phyloP scores from a whole-genome alignment of 805 yeast species.

The Metschnikowia corniflorae region DNA sequence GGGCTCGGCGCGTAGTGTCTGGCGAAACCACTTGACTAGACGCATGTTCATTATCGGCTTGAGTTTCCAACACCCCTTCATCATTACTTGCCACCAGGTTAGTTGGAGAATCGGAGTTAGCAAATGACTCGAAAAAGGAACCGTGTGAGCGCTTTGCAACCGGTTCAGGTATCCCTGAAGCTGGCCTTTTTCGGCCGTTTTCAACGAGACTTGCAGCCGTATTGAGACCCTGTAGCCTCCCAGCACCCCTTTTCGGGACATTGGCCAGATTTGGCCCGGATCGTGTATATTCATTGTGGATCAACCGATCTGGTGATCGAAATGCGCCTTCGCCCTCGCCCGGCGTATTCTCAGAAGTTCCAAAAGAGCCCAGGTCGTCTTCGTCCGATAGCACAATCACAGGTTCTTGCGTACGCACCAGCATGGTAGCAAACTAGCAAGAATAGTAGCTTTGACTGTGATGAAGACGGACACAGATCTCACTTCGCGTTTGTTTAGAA shows the following conservation, averaged over 20 bases:
- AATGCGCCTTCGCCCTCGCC: background rate
- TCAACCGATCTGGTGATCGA: too few species aligned
- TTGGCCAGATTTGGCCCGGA: too few species aligned
- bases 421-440: too few species aligned
- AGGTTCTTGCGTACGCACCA: constrained; percentile 4
- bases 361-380: constrained; percentile 1
- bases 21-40: background rate
- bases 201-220: background rate
- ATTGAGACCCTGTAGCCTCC: background rate
- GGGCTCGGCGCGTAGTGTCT: background rate
- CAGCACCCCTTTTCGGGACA: too few species aligned
- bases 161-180: background rate
- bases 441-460: too few species aligned
- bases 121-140: too few species aligned
- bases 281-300: background rate
- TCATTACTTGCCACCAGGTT: background rate
- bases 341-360: background rate
- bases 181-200: background rate
- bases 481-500: too few species aligned
- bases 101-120: too few species aligned
- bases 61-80: background rate
- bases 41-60: background rate
- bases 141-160: too few species aligned
- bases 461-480: too few species aligned
- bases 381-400: constrained; percentile 13